Conservation (phyloP, 164 flowering plant species). For the Houttuynia cordata region DNA sequence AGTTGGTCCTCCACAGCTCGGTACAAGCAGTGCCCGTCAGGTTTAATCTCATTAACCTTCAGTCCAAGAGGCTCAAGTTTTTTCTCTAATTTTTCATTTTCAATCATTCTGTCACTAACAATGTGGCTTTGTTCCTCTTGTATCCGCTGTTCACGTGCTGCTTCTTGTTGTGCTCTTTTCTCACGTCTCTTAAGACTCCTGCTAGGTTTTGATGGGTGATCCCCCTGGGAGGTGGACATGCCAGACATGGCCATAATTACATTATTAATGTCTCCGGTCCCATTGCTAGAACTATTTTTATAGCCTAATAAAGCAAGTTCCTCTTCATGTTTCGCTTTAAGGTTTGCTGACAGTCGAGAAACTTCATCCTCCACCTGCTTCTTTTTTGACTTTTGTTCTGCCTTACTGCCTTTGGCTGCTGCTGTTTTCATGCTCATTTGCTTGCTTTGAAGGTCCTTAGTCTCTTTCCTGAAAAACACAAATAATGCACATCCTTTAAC, state of each 20-base stretch:
- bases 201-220: conserved; percentile 56
- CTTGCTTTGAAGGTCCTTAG: conserved; percentile 57
- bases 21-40: conserved; percentile 92
- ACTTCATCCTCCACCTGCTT: conserved; percentile 93
- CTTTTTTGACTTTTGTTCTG: conserved; percentile 93
- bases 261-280: conserved; percentile 38
- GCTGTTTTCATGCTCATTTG: conserved; percentile 65
- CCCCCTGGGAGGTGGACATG: conserved; percentile 37
- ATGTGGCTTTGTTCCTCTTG: conserved; percentile 72
- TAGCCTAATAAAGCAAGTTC: conserved; percentile 81
- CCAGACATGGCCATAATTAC: conserved; percentile 85
- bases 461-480: conserved; percentile 51
- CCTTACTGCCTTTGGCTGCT: conserved; percentile 96
- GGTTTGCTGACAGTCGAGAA: conserved; percentile 48
- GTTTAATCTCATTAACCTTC: conserved; percentile 65
- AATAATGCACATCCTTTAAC: background rate
- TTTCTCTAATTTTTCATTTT: conserved; percentile 49
- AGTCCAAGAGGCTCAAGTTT: conserved; percentile 76
- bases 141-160: conserved; percentile 78
- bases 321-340: conserved; percentile 63
- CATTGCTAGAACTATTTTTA: conserved; percentile 17
- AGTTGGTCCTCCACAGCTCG: conserved; percentile 87
- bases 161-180: conserved; percentile 88
- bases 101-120: conserved; percentile 59
- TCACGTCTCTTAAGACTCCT: conserved; percentile 62